Evolutionary conservation across 306 rosid genomes (phyloP).

Genomic region (Vigna nakashimae): DNA sequence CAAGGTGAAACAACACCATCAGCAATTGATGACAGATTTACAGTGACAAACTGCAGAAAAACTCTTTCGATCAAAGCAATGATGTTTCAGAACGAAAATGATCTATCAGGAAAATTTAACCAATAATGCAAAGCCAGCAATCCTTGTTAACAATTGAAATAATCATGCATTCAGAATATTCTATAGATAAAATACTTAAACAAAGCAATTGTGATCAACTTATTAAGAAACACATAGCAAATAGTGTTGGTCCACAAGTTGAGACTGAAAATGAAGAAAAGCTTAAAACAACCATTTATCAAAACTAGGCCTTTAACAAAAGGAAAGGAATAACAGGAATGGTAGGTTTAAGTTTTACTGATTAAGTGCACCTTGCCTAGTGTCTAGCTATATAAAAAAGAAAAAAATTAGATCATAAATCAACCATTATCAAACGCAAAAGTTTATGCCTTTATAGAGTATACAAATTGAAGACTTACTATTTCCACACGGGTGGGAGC

Average conservation of each 20-base stretch:
- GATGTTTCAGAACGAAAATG: neutral
- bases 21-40: neutral
- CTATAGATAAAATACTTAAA: neutral
- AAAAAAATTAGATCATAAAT: neutral
- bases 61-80: neutral
- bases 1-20: neutral
- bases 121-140: neutral
- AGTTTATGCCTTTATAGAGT: too few species aligned
- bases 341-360: neutral
- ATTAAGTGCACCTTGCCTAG: neutral
- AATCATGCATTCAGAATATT: neutral
- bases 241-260: neutral
- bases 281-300: neutral
- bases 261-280: neutral
- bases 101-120: neutral
- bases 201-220: neutral
- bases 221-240: neutral
- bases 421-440: neutral
- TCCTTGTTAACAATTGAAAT: neutral
- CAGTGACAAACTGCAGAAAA: neutral
- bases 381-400: neutral
- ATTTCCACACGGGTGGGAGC: conserved; percentile 83
- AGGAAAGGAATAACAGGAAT: neutral
- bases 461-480: conserved; percentile 53
- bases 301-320: neutral